A percentile compares a stretch with the other conserved stretches of the same genome.
Evolutionary conservation across 768 basidiomycete genomes (phyloP).

Genomic region (Botryobasidium botryosum): DNA sequence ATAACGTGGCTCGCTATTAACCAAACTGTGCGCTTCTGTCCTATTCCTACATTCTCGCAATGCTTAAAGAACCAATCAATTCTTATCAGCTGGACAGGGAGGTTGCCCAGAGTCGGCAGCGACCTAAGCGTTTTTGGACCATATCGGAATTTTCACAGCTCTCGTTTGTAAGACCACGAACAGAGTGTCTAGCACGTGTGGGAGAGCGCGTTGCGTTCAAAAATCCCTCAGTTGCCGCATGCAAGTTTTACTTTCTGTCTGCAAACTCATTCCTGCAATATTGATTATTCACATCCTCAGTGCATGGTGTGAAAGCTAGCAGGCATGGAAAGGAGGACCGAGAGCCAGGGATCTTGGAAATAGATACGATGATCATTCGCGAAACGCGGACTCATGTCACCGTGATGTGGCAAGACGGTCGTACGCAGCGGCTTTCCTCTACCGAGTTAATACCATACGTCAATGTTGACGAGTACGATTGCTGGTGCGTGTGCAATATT

Average conservation of each 20-base stretch:
- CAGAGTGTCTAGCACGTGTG: conserved; percentile 49
- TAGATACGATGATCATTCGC: conserved; percentile 43
- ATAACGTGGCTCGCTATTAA: conserved; percentile 79
- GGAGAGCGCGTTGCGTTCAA: conserved; percentile 57
- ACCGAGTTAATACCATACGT: conserved; percentile 61
- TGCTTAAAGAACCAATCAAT: no score
- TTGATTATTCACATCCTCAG: conserved; percentile 1
- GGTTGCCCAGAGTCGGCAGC: conserved; percentile 36
- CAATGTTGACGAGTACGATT: conserved; percentile 84
- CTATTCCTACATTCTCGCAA: no score
- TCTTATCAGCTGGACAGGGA: conserved; percentile 37
- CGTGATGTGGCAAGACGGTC: conserved; percentile 82
- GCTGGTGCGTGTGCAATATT: conserved; percentile 37
- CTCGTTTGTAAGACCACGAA: conserved; percentile 40
- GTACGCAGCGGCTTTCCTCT: conserved; percentile 39
- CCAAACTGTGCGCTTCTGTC: conserved; percentile 45
- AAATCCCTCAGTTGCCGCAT: conserved; percentile 16
- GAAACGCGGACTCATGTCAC: conserved; percentile 53
- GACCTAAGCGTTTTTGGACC: conserved; percentile 64
- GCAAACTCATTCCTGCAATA: neutral
- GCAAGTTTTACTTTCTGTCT: neutral
- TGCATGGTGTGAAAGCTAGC: conserved; percentile 33
- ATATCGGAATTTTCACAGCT: conserved; percentile 46
- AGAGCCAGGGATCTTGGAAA: conserved; percentile 29
- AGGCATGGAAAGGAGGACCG: conserved; percentile 40